Conservation (phyloP, 2,329 filamentous ascomycete species). For the Xylariaceae sp. region DNA sequence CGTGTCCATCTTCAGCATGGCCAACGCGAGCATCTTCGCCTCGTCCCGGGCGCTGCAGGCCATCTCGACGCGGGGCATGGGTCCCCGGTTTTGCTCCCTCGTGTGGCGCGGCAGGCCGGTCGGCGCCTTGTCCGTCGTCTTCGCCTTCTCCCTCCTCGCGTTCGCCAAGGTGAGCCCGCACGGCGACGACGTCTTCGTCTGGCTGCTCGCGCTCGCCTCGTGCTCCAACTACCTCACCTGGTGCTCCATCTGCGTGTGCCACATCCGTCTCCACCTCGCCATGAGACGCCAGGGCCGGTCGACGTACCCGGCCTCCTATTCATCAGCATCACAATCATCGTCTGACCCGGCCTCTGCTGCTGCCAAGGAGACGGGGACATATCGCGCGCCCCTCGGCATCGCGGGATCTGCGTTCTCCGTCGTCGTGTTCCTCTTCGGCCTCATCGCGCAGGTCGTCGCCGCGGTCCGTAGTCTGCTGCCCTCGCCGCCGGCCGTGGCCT, state of each 20-base stretch:
- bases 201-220: slow-evolving; percentile 42
- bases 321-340: too few species aligned
- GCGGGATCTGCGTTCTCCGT: slow-evolving; percentile 29
- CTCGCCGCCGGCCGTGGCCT: slow-evolving; percentile 17
- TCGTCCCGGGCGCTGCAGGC: slow-evolving; percentile 33
- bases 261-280: slow-evolving; percentile 40
- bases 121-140: slow-evolving; percentile 35
- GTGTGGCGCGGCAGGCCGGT: slow-evolving; percentile 38
- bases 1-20: slow-evolving; percentile 34
- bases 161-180: slow-evolving; percentile 37
- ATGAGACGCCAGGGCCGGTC: slow-evolving; percentile 35
- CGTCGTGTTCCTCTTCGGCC: slow-evolving; percentile 26
- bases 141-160: slow-evolving; percentile 37
- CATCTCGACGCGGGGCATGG: slow-evolving; percentile 33
- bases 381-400: slow-evolving; percentile 25
- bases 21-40: slow-evolving; percentile 38
- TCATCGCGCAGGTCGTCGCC: slow-evolving; percentile 29
- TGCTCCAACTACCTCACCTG: slow-evolving; percentile 44
- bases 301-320: too few species aligned
- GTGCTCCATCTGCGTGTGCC: slow-evolving; percentile 41
- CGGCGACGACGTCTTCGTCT: slow-evolving; percentile 38
- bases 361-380: slow-evolving; percentile 27
- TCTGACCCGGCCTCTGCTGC: too few species aligned
- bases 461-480: slow-evolving; percentile 19
- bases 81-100: slow-evolving; percentile 25